Base-by-base conservation (phyloP, 768 basidiomycete genomes). In the Boletellus sp. region DNA sequence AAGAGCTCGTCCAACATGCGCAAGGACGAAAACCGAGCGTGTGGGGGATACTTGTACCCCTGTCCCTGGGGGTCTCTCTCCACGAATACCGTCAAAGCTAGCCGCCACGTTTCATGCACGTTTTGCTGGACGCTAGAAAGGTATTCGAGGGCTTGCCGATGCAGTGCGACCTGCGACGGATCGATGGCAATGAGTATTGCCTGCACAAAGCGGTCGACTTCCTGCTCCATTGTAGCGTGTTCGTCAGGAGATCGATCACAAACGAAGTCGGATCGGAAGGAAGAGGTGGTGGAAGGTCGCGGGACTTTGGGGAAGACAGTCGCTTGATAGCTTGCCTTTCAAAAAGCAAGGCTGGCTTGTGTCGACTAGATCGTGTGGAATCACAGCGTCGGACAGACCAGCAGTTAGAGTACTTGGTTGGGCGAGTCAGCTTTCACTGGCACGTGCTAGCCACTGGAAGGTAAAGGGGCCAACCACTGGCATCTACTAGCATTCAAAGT, bases 131-230 rank as follows among this genome's bases (percentile, higher is more conserved):
- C 76, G 48, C 77, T 80, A 24, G 81, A 77, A 28, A 97, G 75
- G 67, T 88, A 97, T 48, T 85, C 82, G 58, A 96, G 75, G 31
- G 94, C 94, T 67, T 94, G 86, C 51, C 84, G 86, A 70, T 94
- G 90, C 31, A 95, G 71, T 23, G 78, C 66, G 48, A 72, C 74
- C 67, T 84, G 87, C 13, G 75, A 72, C 47, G 85, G 87, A 73
- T 93, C 86, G 52, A 87, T 87, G 44, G 93, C 94, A 71, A 95
- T 86, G 64, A 79, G 73, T 69, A 94, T 92, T 42, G 94, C 94
- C 71, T 85, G 87, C 16, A 88, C 82, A 55, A 89, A 75, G 65
- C 81, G 85, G 57, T 85, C 80, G 59, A 86, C 75, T 72, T 87
- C 83, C 62, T 80, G 82, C 33, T 89, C 84, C 89, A 90, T 90